Conservation (phyloP, 2,329 filamentous ascomycete genomes). For the Chrysoporthe austroafricana region DNA sequence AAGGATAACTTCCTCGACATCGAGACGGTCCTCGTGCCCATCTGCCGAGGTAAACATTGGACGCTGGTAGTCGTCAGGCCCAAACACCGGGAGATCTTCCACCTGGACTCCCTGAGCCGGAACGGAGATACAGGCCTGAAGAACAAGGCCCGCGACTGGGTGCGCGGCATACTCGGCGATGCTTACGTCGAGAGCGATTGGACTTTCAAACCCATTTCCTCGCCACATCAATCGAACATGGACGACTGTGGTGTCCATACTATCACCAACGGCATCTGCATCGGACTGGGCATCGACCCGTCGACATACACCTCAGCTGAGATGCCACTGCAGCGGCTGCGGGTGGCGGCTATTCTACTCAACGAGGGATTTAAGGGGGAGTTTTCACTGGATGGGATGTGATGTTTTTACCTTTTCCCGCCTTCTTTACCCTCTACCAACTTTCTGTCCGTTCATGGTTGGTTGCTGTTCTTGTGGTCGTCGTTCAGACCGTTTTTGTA, state of each 20-base stretch:
- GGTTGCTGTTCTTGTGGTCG: not conserved
- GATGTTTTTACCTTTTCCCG: conserved; percentile 14
- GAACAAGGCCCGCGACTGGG: conserved; percentile 54
- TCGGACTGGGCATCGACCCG: conserved; percentile 58
- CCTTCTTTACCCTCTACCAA: not conserved
- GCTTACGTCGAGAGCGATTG: conserved; percentile 63
- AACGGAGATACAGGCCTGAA: conserved; percentile 43
- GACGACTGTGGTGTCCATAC: conserved; percentile 80
- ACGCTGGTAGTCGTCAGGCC: conserved; percentile 71
- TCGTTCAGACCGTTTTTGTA: not conserved
- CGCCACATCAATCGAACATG: conserved; percentile 65
- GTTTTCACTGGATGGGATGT: conserved; percentile 53
- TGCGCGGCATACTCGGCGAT: conserved; percentile 60
- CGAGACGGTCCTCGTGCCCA: conserved; percentile 71
- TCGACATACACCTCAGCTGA: conserved; percentile 54
- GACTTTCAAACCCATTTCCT: conserved; percentile 54
- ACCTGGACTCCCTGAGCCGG: conserved; percentile 69
- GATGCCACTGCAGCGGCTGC: conserved; percentile 62
- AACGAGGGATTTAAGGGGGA: conserved; percentile 69
- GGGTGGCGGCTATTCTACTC: conserved; percentile 67
- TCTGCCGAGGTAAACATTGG: conserved; percentile 71
- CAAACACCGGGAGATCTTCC: conserved; percentile 61
- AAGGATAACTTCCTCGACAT: conserved; percentile 66
- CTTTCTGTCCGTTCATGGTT: not conserved
- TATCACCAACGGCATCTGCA: conserved; percentile 71